Percentiles rank a stretch among this genome's conserved stretches.
phyloP scores from a whole-genome alignment of 108 stramenopile genomes.

The Skeletonema tropicum region DNA sequence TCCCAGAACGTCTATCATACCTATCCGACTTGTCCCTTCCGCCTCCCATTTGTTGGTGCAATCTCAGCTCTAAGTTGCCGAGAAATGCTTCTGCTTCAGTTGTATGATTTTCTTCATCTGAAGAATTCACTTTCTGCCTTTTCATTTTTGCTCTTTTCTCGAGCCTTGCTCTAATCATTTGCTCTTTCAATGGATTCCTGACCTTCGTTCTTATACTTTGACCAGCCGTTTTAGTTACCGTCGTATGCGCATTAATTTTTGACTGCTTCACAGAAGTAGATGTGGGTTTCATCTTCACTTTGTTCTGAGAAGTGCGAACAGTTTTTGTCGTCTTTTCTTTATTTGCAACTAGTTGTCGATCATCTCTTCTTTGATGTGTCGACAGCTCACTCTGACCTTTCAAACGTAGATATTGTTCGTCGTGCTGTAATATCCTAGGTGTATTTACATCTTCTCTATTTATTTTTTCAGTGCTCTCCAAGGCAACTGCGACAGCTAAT shows the following conservation, averaged over 20 bases:
- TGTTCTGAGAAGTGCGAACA: background rate
- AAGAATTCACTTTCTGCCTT: background rate
- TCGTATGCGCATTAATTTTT: background rate
- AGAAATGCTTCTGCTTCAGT: background rate
- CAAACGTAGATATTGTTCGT: background rate
- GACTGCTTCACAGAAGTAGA: background rate
- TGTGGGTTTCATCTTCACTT: background rate
- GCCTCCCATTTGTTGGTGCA: background rate
- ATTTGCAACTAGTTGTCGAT: background rate
- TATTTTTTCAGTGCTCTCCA: background rate
- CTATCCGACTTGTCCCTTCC: background rate
- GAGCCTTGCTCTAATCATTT: background rate
- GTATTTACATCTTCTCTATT: background rate
- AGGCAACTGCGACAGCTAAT: background rate
- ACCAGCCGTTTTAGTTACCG: background rate
- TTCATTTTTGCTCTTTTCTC: background rate
- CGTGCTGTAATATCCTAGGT: background rate
- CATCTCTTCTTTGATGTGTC: background rate
- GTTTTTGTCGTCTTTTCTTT: background rate
- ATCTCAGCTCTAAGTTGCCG: background rate
- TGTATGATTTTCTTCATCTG: background rate
- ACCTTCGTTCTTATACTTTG: background rate
- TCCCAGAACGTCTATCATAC: background rate
- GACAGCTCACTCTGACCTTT: background rate
- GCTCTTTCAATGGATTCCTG: slow-evolving; percentile 5